Evolutionary conservation across 2,329 filamentous ascomycete species (phyloP).

Genomic region (Stagonosporopsis chrysanthemi): DNA sequence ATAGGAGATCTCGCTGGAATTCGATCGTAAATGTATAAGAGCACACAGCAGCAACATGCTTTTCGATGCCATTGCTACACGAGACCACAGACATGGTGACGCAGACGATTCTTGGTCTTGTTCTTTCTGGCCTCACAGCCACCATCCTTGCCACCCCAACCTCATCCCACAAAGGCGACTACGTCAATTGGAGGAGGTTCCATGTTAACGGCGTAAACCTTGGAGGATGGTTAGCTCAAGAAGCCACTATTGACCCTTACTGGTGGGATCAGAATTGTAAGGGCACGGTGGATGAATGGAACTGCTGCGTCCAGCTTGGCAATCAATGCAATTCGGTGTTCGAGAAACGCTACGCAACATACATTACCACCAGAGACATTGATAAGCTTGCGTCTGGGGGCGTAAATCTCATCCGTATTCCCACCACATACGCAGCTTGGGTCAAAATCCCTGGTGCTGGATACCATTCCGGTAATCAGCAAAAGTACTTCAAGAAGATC

Average conservation of each 20-base stretch:
- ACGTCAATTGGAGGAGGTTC: conserved; percentile 28
- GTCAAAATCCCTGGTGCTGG: conserved; percentile 44
- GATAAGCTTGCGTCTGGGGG: conserved; percentile 44
- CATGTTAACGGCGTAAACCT: conserved; percentile 37
- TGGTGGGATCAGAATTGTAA: conserved; percentile 37
- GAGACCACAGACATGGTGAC: not conserved
- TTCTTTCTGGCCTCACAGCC: not conserved
- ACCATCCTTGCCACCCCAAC: conserved; percentile 3
- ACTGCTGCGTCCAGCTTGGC: conserved; percentile 41
- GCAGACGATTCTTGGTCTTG: not conserved
- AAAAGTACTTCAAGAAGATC: conserved; percentile 38
- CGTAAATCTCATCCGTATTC: conserved; percentile 47
- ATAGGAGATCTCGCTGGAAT: not conserved
- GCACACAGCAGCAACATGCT: not conserved
- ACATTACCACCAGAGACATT: conserved; percentile 41
- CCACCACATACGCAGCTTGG: conserved; percentile 50
- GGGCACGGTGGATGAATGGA: conserved; percentile 47
- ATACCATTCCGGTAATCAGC: conserved; percentile 47
- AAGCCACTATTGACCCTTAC: conserved; percentile 35
- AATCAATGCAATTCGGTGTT: conserved; percentile 38
- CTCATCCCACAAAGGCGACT: conserved; percentile 5
- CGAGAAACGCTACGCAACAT: conserved; percentile 42
- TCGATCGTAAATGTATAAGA: not conserved
- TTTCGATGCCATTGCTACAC: not conserved
- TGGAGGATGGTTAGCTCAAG: conserved; percentile 47